phyloP scores from a whole-genome alignment of 2,329 filamentous ascomycete genomes.

The Clonostachys chloroleuca region DNA sequence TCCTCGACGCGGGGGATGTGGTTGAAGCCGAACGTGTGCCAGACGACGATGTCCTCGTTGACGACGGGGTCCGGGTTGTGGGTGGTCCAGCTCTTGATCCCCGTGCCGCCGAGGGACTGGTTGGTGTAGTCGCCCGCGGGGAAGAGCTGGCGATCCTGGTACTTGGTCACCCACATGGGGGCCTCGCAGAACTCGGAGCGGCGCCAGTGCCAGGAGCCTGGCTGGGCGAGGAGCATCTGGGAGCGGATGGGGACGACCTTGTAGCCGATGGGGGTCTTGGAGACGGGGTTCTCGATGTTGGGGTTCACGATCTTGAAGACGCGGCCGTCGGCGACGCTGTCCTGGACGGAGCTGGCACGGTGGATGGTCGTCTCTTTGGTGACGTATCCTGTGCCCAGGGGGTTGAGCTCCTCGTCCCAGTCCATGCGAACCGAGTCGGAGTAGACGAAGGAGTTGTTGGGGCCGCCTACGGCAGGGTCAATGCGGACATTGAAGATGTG shows the following conservation, averaged over 20 bases:
- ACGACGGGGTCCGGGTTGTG: conserved; percentile 49
- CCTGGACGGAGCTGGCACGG: conserved; percentile 35
- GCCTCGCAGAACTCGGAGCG: conserved; percentile 30
- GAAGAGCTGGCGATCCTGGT: conserved; percentile 44
- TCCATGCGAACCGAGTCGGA: conserved; percentile 1
- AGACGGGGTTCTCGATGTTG: conserved; percentile 26
- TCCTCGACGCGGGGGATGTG: conserved; percentile 57
- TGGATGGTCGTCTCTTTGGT: conserved; percentile 34
- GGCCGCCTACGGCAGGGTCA: conserved; percentile 56
- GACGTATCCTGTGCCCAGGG: conserved; percentile 37
- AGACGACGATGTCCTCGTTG: conserved; percentile 78
- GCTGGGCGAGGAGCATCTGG: conserved; percentile 21
- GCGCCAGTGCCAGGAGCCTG: conserved; percentile 5
- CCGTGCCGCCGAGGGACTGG: conserved; percentile 33
- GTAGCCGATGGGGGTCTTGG: conserved; percentile 32
- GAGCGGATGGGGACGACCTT: conserved; percentile 38
- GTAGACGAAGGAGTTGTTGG: conserved; percentile 29
- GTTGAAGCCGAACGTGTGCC: conserved; percentile 85
- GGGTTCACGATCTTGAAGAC: conserved; percentile 40
- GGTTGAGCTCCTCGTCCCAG: conserved; percentile 34
- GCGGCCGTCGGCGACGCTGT: conserved; percentile 38
- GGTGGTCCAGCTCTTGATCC: not conserved
- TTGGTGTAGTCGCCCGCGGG: conserved; percentile 47
- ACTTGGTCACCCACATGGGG: conserved; percentile 41
- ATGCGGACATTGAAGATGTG: conserved; percentile 64